These are phyloP conservation scores for Phyllosticta citribraziliensis DNA, from an alignment of 2,329 filamentous ascomycete genomes.

Conservation along the genomic window DNA sequence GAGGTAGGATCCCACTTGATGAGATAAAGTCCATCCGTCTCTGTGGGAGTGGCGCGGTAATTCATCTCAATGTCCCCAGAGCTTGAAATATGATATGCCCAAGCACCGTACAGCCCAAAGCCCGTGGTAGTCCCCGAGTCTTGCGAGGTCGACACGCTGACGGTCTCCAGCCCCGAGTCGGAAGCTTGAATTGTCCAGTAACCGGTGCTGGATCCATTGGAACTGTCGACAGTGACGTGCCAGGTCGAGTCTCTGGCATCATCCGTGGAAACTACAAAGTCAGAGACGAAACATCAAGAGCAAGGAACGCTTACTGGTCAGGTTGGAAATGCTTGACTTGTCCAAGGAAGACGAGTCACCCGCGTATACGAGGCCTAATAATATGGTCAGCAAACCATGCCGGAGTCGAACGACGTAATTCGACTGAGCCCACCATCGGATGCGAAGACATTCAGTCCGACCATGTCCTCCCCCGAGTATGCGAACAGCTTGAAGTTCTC, in stretches of 20 bases:
- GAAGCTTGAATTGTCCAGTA: constrained; percentile 11
- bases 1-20: constrained; percentile 9
- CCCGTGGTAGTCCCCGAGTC: constrained; percentile 14
- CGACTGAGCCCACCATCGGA: constrained; percentile 20
- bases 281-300: not conserved
- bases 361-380: constrained; percentile 26
- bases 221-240: constrained; percentile 15
- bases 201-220: constrained; percentile 15
- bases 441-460: constrained; percentile 23
- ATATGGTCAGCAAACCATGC: not conserved
- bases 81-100: constrained; percentile 20
- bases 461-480: constrained; percentile 19
- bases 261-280: constrained; percentile 12
- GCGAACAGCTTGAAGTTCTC: constrained; percentile 20
- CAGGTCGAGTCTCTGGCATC: constrained; percentile 12
- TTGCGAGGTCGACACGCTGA: constrained; percentile 20
- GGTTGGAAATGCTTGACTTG: constrained; percentile 17
- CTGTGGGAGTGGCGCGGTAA: constrained; percentile 17
- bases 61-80: constrained; percentile 15
- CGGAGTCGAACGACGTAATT: not conserved
- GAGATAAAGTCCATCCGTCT: constrained; percentile 13
- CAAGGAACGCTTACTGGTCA: constrained; percentile 19
- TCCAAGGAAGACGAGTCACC: constrained; percentile 14
- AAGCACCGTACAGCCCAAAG: constrained; percentile 24
- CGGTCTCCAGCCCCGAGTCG: constrained; percentile 12